Evolutionary conservation across 768 basidiomycete genomes (phyloP), one percentile per base, ranked within the genome.

Genomic region (Chiua virens): DNA sequence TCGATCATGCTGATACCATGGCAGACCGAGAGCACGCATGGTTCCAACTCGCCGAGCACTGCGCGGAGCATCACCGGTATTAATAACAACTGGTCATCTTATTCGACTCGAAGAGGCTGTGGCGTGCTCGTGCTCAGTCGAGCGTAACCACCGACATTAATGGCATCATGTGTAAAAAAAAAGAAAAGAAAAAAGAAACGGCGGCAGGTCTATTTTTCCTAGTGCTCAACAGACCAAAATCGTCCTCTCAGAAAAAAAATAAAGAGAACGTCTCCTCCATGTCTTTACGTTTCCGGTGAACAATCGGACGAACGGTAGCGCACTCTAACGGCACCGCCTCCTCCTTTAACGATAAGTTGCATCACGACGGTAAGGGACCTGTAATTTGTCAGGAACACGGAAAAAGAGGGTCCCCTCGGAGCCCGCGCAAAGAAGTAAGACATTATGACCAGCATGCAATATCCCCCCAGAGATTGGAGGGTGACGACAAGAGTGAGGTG

Each of bases 381-480:
- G 34, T 17, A 20, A 30, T 42, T 49, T 45, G 51, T 49, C 52
- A 68, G 60, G 66, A 62, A 67, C 67, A 45, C 14, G 41, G 17
- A 43, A 50, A 50, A 44, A 45, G 54, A 51, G 47, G 44, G 61
- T 56, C 47, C 46, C 68, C 66, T 67, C 66, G 68, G 66, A 66
- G 40, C 21, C 68, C 66, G 66, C 66, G 66, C 66, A 56, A n/a
- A 49, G 52, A 54, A 56, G 45, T 18, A 36, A 47, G 14, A 27
- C 34, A 45, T 45, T 47, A 17, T 47, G 47, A 49, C 21, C 38
- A 21, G 43, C n/a, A 51, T 8, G 17, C 35, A 11, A 28, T 44
- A 25, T 36, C 38, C 34, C n/a, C 28, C 32, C 42, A 54, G 41
- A 20, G 18, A 40, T 15, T 20, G 43, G 20, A 50, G 25, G 46